Base-by-base conservation (phyloP, 805 yeast species). In the Pichia gijzeniarum region DNA sequence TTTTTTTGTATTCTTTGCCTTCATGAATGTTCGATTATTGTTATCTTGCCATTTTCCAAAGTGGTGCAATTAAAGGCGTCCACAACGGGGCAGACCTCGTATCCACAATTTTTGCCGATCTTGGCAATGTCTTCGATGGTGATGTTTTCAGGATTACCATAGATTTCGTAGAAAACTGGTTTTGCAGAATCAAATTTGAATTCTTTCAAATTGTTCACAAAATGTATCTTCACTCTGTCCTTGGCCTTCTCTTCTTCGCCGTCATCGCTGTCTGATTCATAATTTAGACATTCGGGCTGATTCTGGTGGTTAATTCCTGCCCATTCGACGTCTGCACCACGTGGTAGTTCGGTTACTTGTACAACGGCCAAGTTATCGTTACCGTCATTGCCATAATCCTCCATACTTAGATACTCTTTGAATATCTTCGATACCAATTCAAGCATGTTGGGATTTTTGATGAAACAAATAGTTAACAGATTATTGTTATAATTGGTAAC, bases 281-380 rank as follows among this genome's bases (percentile, higher is more conserved):
- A 71, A n/a, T 66, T 66, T 35, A 70, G 70, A 4, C 68, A 74
- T 42, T 70, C 67, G 54, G 47, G 50, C 3, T 55, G 51, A 22
- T 66, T 65, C 45, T 73, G 71, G 49, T 70, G 77, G 5, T 78
- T 62, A 3, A 75, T 49, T 1, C 91, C 95, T 32, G 82, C 77
- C 91, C 95, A 85, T 64, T 87, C 95, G 30, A 83, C 74, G 18
- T 60, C 59, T 0, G 90, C 88, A 34, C 68, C 67, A 43, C 73
- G 74, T 5, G 95, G 95, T 41, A 87, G 64, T 30, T 64, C 71
- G 0, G 68, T 60, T 1, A 84, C 82, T 53, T 73, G 69, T 0
- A 77, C 82, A 12, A 83, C 67, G 12, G 80, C 58, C 32, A 83
- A 57, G 43, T 67, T 54, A 32, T 53, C 31, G 47, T 54, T 41